Evolutionary conservation across 2,329 filamentous ascomycete genomes (phyloP), one percentile per base, ranked within the genome.

Genomic region (Botrytis sinoallii): DNA sequence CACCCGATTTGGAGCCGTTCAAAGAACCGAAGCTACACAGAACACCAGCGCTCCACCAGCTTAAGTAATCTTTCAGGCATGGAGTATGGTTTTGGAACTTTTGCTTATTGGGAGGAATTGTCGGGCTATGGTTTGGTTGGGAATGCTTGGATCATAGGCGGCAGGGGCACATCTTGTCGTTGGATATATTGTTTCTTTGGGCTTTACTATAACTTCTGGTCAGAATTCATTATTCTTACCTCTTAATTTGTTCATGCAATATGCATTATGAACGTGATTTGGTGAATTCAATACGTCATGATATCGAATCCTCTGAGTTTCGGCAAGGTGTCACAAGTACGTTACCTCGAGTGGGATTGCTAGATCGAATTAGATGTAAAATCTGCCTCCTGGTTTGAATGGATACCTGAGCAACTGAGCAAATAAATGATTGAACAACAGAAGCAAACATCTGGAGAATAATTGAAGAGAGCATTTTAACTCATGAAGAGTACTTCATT

Each of bases 1-100:
- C 74, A 84, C 82, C 76, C 85, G 83, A 60, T 89, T 90, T 76
- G 88, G 88, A 44, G 84, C 84, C 73, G 86, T 89, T 75, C 86
- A 88, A 77, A 83, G 86, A 72, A 79, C 78, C 29, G 83, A 80
- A 73, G 42, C 75, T 35, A 74, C 71, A 2, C 78, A 81, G 65
- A 80, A 81, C 61, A 73, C 76, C 32, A 74, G 76, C n/a, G 75
- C 74, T 72, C 78, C 79, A 73, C 74, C 77, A 67, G 75, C 77
- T 64, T 77, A 76, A 70, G 70, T 42, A 6, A 35, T 44, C 32
- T 16, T 32, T n/a, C 16, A 35, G 29, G 12, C 4, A 46, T 16
- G 38, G 52, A 60, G 52, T 44, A 60, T 70, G 68, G 52, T 7
- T 46, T 61, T n/a, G 29, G 32, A 5, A n/a, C 16, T 70, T 61